These are phyloP conservation scores for Lathyrus aphaca DNA, from an alignment of 306 rosid species.

Conservation along the genomic window DNA sequence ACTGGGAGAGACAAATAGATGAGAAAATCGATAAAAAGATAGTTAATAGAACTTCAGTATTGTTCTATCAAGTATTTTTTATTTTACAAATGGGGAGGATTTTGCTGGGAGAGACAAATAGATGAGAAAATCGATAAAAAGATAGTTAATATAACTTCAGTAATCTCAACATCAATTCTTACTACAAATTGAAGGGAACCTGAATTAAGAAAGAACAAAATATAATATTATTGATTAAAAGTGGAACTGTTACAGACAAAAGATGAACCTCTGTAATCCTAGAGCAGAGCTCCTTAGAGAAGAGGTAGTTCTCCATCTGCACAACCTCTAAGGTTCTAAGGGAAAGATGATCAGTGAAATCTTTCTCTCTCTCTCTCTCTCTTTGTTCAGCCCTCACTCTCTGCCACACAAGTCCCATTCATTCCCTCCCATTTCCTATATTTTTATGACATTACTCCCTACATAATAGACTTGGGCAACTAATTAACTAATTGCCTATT, in stretches of 20 bases:
- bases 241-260: background rate
- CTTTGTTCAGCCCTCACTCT: background rate
- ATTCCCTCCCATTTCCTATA: background rate
- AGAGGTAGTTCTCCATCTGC: background rate
- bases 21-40: background rate
- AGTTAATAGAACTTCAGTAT: conserved; percentile 3
- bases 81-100: too few species aligned
- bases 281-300: background rate
- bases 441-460: background rate
- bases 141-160: background rate
- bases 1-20: background rate
- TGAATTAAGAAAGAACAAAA: too few species aligned
- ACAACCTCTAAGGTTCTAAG: background rate
- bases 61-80: too few species aligned
- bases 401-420: background rate
- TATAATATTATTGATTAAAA: too few species aligned
- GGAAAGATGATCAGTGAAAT: background rate
- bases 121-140: background rate
- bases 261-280: background rate
- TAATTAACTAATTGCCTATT: background rate
- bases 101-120: background rate
- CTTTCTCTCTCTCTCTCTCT: background rate
- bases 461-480: background rate
- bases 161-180: background rate
- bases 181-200: background rate